Base-by-base conservation (phyloP, 2,329 filamentous ascomycete species). In the Orbilia ellipsospora region DNA sequence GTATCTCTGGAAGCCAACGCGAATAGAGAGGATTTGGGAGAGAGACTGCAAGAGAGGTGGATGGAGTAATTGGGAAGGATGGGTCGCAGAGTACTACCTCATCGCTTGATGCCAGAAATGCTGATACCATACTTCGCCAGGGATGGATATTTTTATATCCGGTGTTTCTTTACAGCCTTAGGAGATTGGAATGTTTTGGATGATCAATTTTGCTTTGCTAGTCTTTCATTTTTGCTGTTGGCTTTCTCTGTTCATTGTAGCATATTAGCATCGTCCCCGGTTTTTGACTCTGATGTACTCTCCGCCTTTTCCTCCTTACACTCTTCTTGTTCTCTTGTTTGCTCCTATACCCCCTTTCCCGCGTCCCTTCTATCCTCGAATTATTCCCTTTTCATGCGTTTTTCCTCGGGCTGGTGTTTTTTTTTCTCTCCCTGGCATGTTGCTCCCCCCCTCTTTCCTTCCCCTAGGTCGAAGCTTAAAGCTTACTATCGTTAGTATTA, bases 1-100 rank as follows among this genome's bases (percentile, higher is more conserved):
- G 4, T 40, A 74, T 23, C 31, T 74, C 6, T 74, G 70, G 70
- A 74, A 68, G 20, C 70, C 70, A 45, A 76, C 59, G 2, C 52
- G 61, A 18, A 44, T 76, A 1, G 72, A 76, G 20, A 64, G 72
- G 31, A 76, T 76, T 31, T 76, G 72, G 72, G 72, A 76, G 56
- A 40, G 72, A 59, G 72, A 76, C 61, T 76, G 72, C 40, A 76
- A 76, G 40, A 48, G 64, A 54, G 72, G 72, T 5, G 72, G 72
- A 18, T 76, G 72, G 72, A 76, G 72, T 70, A 76, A 76, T 61
- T 76, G 72, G 72, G 72, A 76, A 52, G 64, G 64, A 20, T 76
- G 72, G 72, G 72, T 76, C 8, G 72, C 72, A 5, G 72, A 76
- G 51, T 76, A 69, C 28, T 76, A 76, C 57, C 42, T 76, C 28